Conservation (phyloP, 169 alveolate genomes). For the Babesia sp. region DNA sequence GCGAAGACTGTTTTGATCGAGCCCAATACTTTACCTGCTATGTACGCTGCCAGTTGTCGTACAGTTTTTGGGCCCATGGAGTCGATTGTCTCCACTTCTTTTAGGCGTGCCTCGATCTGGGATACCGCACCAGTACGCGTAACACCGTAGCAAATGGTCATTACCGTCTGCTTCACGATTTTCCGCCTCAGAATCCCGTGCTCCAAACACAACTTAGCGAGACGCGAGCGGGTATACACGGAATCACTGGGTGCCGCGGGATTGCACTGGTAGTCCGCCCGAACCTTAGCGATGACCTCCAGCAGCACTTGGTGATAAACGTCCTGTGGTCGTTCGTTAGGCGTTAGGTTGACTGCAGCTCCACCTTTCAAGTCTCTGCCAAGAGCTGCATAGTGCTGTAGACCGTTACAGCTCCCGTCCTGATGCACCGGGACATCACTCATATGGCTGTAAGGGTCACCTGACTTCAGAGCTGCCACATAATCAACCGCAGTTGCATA, state of each 20-base stretch:
- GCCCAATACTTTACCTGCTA: constrained; percentile 87
- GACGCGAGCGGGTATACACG: background rate
- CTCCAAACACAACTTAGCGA: constrained; percentile 68
- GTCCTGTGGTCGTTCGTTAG: constrained; percentile 92
- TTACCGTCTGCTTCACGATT: constrained; percentile 97
- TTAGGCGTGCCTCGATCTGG: constrained; percentile 68
- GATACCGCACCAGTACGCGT: constrained; percentile 90
- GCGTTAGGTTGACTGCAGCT: constrained; percentile 88
- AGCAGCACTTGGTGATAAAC: constrained; percentile 90
- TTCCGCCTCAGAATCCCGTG: constrained; percentile 85
- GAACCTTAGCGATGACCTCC: constrained; percentile 69
- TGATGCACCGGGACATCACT: constrained; percentile 92
- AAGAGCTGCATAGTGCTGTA: constrained; percentile 95
- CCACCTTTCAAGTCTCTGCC: constrained; percentile 96
- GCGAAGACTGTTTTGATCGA: constrained; percentile 91
- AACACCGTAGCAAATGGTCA: constrained; percentile 98
- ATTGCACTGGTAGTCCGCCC: constrained; percentile 36
- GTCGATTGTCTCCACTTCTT: constrained; percentile 54
- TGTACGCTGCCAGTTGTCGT: constrained; percentile 72
- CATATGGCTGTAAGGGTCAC: constrained; percentile 81
- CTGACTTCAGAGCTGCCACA: constrained; percentile 77
- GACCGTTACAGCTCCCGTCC: constrained; percentile 98
- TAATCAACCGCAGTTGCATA: constrained; percentile 88
- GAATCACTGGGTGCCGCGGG: background rate
- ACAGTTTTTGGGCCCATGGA: constrained; percentile 49